Conservation (phyloP, 2,329 filamentous ascomycete genomes). For the Colletotrichum scovillei region DNA sequence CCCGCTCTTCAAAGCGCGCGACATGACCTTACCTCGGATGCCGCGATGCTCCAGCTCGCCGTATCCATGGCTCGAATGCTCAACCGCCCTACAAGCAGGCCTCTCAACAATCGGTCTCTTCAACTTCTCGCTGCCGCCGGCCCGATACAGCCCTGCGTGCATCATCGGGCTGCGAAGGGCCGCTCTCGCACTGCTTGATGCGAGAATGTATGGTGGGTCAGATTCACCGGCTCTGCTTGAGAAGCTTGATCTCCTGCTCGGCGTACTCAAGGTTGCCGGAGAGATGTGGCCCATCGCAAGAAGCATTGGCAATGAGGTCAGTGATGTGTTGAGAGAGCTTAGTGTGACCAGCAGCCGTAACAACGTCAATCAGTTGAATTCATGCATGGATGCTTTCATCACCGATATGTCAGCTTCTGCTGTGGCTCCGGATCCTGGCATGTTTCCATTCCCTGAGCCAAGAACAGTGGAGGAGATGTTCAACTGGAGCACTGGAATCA, state of each 20-base stretch:
- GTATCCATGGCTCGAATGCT: slow-evolving; percentile 23
- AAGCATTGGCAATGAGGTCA: slow-evolving; percentile 34
- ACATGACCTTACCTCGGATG: not conserved
- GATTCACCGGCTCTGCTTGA: slow-evolving; percentile 46
- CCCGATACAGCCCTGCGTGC: slow-evolving; percentile 42
- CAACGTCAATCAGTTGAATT: not conserved
- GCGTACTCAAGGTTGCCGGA: slow-evolving; percentile 45
- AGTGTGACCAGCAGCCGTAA: not conserved
- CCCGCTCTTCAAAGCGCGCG: slow-evolving; percentile 24
- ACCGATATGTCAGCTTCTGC: slow-evolving; percentile 11
- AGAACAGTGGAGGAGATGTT: slow-evolving; percentile 15
- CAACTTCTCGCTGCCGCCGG: slow-evolving; percentile 43
- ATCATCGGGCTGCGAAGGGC: slow-evolving; percentile 40
- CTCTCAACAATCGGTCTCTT: slow-evolving; percentile 46
- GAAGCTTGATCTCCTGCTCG: slow-evolving; percentile 44
- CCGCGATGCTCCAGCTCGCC: not conserved
- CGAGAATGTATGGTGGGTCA: slow-evolving; percentile 46
- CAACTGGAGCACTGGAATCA: slow-evolving; percentile 20
- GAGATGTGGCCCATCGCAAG: slow-evolving; percentile 48
- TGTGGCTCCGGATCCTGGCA: not conserved
- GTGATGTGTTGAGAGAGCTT: slow-evolving; percentile 13
- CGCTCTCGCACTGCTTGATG: slow-evolving; percentile 45
- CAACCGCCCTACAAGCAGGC: slow-evolving; percentile 43
- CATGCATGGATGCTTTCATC: slow-evolving; percentile 17
- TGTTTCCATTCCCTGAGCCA: slow-evolving; percentile 16